These are phyloP conservation scores for Penicillium simplicissimum DNA, from an alignment of 495 filamentous ascomycete genomes.

Conservation along the genomic window DNA sequence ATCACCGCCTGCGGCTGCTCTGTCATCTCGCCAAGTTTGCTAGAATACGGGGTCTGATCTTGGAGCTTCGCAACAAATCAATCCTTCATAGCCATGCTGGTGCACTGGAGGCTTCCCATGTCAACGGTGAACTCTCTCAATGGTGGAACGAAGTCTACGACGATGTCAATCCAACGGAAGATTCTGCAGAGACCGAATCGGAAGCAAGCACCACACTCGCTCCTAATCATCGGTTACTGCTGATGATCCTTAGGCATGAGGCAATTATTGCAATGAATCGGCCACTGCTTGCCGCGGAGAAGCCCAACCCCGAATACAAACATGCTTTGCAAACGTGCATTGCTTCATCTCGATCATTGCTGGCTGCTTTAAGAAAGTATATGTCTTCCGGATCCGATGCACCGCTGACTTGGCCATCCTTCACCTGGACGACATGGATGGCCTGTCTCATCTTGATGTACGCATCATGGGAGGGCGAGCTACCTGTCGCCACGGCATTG, in stretches of 20 bases:
- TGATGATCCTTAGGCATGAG: conserved; percentile 43
- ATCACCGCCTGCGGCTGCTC: conserved; percentile 34
- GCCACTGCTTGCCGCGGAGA: conserved; percentile 40
- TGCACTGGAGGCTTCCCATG: conserved; percentile 35
- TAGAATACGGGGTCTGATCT: conserved; percentile 41
- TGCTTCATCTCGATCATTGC: conserved; percentile 42
- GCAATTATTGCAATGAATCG: conserved; percentile 49
- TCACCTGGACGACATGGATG: conserved; percentile 54
- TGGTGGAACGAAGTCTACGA: conserved; percentile 54
- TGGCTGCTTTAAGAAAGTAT: conserved; percentile 34
- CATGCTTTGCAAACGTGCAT: conserved; percentile 48
- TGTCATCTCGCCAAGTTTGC: conserved; percentile 45
- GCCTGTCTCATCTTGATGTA: conserved; percentile 49
- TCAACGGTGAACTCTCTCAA: conserved; percentile 39
- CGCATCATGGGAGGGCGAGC: conserved; percentile 43
- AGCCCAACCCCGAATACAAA: conserved; percentile 39
- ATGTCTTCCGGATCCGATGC: conserved; percentile 23
- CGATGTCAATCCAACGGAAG: conserved; percentile 37
- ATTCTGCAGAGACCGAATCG: conserved; percentile 8
- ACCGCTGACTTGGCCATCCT: conserved; percentile 47
- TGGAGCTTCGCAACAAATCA: conserved; percentile 50
- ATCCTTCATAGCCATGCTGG: conserved; percentile 40
- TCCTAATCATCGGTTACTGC: conserved; percentile 39
- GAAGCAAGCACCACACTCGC: conserved; percentile 10
- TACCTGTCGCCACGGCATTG: conserved; percentile 30